Evolutionary conservation across 768 basidiomycete genomes (phyloP).

Genomic region (Termitomyces eurrhizus): DNA sequence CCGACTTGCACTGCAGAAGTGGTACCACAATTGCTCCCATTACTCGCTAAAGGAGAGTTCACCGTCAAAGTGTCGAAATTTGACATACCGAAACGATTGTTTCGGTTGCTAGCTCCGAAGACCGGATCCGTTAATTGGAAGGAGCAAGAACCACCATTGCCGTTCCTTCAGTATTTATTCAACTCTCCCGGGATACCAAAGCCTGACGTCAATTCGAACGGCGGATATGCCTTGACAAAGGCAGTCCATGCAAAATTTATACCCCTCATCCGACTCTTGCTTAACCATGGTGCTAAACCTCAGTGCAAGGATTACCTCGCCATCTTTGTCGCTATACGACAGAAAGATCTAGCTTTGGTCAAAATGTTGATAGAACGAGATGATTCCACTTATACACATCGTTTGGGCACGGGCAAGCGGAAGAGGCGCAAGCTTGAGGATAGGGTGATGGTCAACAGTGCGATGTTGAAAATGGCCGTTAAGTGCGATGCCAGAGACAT

Average conservation of each 20-base stretch:
- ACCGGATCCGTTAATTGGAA: slow-evolving; percentile 33
- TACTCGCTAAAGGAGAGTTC: slow-evolving; percentile 29
- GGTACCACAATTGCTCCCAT: slow-evolving; percentile 37
- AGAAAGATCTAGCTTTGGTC: slow-evolving; percentile 63
- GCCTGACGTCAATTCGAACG: slow-evolving; percentile 60
- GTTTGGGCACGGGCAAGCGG: slow-evolving; percentile 16
- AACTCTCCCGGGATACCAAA: slow-evolving; percentile 30
- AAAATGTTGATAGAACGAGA: slow-evolving; percentile 71
- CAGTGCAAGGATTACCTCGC: slow-evolving; percentile 56
- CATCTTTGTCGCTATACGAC: slow-evolving; percentile 70
- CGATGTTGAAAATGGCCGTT: slow-evolving; percentile 66
- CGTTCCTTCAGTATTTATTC: slow-evolving; percentile 60
- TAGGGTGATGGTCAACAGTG: slow-evolving; percentile 46
- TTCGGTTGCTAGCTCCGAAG: slow-evolving; percentile 44
- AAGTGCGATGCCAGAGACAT: slow-evolving; percentile 64
- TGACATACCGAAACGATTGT: slow-evolving; percentile 65
- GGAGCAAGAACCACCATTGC: slow-evolving; percentile 52
- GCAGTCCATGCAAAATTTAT: slow-evolving; percentile 66
- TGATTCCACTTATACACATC: slow-evolving; percentile 19
- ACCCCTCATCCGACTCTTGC: slow-evolving; percentile 67
- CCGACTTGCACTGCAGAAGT: slow-evolving; percentile 57
- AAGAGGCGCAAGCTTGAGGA: slow-evolving; percentile 61
- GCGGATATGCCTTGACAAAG: slow-evolving; percentile 78
- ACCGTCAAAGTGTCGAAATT: slow-evolving; percentile 18
- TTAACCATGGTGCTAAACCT: slow-evolving; percentile 72